These are phyloP conservation scores for Misopates orontium DNA, from an alignment of 257 asterid genomes.

Conservation along the genomic window DNA sequence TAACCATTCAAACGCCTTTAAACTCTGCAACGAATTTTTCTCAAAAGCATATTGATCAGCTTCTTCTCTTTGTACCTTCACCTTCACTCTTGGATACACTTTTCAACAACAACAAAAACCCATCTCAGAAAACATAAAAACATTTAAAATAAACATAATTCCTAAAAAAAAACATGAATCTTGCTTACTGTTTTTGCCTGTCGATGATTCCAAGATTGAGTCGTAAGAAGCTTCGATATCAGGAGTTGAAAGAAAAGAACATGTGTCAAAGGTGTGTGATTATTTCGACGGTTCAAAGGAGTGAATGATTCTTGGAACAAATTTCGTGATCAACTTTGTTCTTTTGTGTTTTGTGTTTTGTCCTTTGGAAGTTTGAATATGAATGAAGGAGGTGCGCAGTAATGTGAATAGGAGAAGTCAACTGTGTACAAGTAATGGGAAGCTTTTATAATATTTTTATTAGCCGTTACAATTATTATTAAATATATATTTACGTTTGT, in stretches of 20 bases:
- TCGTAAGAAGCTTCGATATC: slow-evolving; percentile 14
- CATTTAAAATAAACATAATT: slow-evolving; percentile 10
- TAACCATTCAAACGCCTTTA: slow-evolving; percentile 65
- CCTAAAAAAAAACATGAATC: slow-evolving; percentile 6
- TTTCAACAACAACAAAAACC: slow-evolving; percentile 20
- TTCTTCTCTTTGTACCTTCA: slow-evolving; percentile 61
- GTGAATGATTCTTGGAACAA: slow-evolving; percentile 25
- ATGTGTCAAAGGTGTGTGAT: slow-evolving; percentile 30
- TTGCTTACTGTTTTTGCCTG: slow-evolving; percentile 30
- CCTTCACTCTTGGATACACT: slow-evolving; percentile 96
- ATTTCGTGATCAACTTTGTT: slow-evolving; percentile 3
- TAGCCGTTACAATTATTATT: no score
- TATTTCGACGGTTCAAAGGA: slow-evolving; percentile 25
- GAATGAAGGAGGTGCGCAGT: neutral
- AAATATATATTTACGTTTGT: no score
- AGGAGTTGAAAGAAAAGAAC: neutral
- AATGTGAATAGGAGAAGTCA: slow-evolving; percentile 28
- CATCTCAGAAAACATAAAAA: slow-evolving; percentile 32
- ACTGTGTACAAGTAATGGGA: slow-evolving; percentile 18
- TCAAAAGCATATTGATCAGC: slow-evolving; percentile 70
- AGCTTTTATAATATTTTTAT: no score
- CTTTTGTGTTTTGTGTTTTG: slow-evolving; percentile 11
- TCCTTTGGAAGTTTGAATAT: slow-evolving; percentile 25
- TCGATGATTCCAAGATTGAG: slow-evolving; percentile 27
- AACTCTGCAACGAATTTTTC: slow-evolving; percentile 60